Evolutionary conservation across 2,329 filamentous ascomycete genomes (phyloP), one percentile per base, ranked within the genome.

Genomic region (Cercospora sesami): DNA sequence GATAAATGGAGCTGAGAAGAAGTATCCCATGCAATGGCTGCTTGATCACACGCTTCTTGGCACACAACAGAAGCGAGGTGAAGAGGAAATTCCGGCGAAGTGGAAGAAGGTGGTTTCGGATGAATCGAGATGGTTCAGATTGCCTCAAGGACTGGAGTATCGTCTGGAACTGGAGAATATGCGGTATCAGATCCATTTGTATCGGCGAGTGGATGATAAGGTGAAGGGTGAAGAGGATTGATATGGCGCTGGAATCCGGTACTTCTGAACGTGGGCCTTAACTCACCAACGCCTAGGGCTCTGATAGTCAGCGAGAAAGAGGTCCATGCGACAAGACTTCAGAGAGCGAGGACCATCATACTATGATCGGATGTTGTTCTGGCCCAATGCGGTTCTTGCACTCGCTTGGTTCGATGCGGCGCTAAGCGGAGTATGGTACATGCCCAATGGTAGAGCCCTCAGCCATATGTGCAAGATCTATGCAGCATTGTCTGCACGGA

Each of bases 1-100:
- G 0, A 79, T 97, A 69, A 81, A 81, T 28, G 80, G 80, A 0
- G 73, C 80, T 2, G 76, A 85, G 70, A 85, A 86, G 86, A 88
- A 86, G 69, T 98, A 98, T 77, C 94, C 94, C 0, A 98, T 97
- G 93, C 90, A 92, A 74, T 97, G 93, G 89, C 82, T 99, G 16
- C 83, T 99, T 2, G 91, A 97, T 75, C 91, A 95, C 76, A 91
- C 92, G 1, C 80, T 99, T 21, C 78, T 92, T 21, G 73, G 69
- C 26, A 39, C 71, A 10, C 63, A 65, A 10, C 65, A 69, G 59
- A 74, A 68, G 33, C 58, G 63, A 21, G 55, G 55, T 48, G 60
- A 60, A 18, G 66, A 69, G 2, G 67, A 62, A 51, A 72, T 73
- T 36, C n/a, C 10, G 26, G 36, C 66, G 12, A 71, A 80, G 26